Evolutionary conservation across 2,329 filamentous ascomycete species (phyloP).

Genomic region (Herpotrichia juniperi): DNA sequence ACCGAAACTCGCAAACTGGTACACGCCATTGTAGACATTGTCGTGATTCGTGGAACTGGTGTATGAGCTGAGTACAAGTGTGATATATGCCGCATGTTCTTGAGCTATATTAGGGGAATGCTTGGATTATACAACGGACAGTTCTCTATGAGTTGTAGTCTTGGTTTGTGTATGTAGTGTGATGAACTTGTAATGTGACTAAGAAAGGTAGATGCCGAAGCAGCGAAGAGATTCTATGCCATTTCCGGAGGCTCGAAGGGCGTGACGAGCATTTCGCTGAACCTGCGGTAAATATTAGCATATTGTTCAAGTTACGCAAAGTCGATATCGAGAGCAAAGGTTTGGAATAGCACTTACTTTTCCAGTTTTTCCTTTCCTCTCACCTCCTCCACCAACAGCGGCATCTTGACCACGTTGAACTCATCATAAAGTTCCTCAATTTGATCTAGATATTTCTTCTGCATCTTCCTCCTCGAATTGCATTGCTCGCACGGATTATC

Average conservation of each 20-base stretch:
- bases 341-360: constrained; percentile 54
- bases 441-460: constrained; percentile 98
- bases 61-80: background rate
- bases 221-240: constrained; percentile 20
- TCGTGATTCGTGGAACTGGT: background rate
- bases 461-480: constrained; percentile 94
- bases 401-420: constrained; percentile 99
- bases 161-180: background rate
- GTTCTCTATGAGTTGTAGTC: background rate
- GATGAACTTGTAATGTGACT: background rate
- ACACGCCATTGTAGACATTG: background rate
- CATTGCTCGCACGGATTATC: constrained; percentile 92
- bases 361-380: constrained; percentile 92
- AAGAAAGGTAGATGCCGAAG: background rate
- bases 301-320: background rate
- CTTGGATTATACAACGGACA: background rate
- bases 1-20: background rate
- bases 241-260: constrained; percentile 75
- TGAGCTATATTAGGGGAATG: background rate
- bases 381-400: constrained; percentile 92
- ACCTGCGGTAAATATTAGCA: constrained; percentile 48
- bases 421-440: constrained; percentile 98
- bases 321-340: background rate
- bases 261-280: constrained; percentile 81
- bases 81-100: background rate